A percentile compares a stretch with the other conserved stretches of the same genome.
Evolutionary conservation across 2,329 filamentous ascomycete species (phyloP).

Genomic region (Nigrospora osmanthi): DNA sequence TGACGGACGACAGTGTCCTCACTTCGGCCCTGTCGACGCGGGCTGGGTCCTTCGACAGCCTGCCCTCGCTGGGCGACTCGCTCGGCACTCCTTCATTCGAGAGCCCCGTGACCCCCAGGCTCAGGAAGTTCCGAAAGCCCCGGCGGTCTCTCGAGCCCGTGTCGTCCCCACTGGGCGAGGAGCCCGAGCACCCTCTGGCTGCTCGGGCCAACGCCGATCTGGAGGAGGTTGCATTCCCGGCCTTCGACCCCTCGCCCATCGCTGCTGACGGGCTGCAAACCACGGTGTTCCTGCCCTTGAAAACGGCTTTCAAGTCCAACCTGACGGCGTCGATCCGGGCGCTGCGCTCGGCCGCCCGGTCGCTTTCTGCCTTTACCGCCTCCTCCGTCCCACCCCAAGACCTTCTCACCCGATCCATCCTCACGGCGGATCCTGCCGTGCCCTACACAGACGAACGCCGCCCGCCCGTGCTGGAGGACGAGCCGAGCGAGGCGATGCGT

Average conservation of each 20-base stretch:
- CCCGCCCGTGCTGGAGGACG: constrained; percentile 53
- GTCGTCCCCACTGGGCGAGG: constrained; percentile 43
- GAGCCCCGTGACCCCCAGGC: constrained; percentile 36
- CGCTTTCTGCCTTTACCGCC: constrained; percentile 54
- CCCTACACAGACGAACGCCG: constrained; percentile 62
- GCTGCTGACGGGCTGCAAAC: constrained; percentile 19
- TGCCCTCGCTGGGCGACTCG: constrained; percentile 52
- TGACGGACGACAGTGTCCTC: constrained; percentile 41
- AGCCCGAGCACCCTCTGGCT: constrained; percentile 43
- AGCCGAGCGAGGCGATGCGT: constrained; percentile 57
- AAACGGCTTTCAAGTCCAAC: constrained; percentile 60
- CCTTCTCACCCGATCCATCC: constrained; percentile 58
- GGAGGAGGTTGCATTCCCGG: constrained; percentile 41
- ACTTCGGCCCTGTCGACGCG: constrained; percentile 45
- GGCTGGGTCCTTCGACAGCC: constrained; percentile 51
- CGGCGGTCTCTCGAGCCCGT: constrained; percentile 47
- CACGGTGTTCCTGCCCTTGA: constrained; percentile 33
- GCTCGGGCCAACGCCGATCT: constrained; percentile 27
- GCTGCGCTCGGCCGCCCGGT: constrained; percentile 55
- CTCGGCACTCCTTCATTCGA: constrained; percentile 43
- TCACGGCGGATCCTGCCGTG: constrained; percentile 58
- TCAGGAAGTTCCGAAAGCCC: constrained; percentile 31
- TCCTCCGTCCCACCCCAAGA: constrained; percentile 59
- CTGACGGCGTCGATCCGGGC: constrained; percentile 59
- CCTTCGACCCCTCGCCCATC: constrained; percentile 28